These are phyloP conservation scores for Jackrogersella minutella DNA, from an alignment of 495 filamentous ascomycete genomes.

Conservation along the genomic window DNA sequence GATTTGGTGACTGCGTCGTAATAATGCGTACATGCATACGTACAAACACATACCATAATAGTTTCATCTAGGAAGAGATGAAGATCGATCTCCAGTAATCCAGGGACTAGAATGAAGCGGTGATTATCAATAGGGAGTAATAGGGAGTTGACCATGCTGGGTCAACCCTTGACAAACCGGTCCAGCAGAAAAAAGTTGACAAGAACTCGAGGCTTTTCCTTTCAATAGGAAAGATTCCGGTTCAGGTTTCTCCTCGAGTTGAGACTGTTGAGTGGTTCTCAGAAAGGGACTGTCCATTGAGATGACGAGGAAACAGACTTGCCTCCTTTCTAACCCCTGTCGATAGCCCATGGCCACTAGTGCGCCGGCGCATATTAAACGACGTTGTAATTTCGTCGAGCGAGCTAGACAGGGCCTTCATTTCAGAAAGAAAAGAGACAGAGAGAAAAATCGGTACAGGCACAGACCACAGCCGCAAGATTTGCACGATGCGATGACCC, in stretches of 20 bases:
- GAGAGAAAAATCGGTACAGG: conserved; percentile 29
- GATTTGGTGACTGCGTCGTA: not conserved
- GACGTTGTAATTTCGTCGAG: conserved; percentile 43
- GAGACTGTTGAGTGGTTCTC: conserved; percentile 7
- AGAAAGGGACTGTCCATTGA: conserved; percentile 24
- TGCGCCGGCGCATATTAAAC: conserved; percentile 42
- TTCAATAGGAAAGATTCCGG: conserved; percentile 29
- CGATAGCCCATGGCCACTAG: conserved; percentile 36
- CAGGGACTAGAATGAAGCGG: conserved; percentile 19
- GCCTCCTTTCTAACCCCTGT: conserved; percentile 30
- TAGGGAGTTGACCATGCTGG: conserved; percentile 14
- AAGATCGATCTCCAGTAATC: conserved; percentile 21
- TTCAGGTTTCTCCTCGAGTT: conserved; percentile 9
- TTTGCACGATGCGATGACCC: conserved; percentile 37
- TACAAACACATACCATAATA: not conserved
- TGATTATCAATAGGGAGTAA: conserved; percentile 17
- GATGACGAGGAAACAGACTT: conserved; percentile 24
- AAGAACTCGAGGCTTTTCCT: conserved; percentile 25
- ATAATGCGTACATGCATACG: not conserved
- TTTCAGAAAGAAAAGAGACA: conserved; percentile 38
- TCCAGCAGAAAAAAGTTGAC: no score
- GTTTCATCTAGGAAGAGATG: not conserved
- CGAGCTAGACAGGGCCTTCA: conserved; percentile 43
- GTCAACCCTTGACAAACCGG: conserved; percentile 17
- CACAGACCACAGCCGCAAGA: conserved; percentile 42